phyloP scores from a whole-genome alignment of 1,139 yeast genomes.

The Torulaspora pretoriensis region DNA sequence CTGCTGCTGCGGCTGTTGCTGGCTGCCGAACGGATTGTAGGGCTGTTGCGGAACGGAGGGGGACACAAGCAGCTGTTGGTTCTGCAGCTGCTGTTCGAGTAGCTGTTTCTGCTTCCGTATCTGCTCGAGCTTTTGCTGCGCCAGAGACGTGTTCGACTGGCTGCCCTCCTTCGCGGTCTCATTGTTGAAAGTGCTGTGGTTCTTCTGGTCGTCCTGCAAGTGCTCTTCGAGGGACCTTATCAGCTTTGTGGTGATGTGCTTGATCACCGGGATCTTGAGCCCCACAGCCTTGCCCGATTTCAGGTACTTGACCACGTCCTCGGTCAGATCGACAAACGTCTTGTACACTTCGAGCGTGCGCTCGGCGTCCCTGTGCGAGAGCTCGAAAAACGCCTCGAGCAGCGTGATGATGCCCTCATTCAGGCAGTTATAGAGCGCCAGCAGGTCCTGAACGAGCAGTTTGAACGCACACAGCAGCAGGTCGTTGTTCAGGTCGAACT shows the following conservation, averaged over 20 bases:
- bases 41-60: slow-evolving; percentile 30
- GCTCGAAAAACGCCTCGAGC: slow-evolving; percentile 90
- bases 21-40: slow-evolving; percentile 31
- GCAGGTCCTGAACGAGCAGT: slow-evolving; percentile 77
- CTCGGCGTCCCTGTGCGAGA: slow-evolving; percentile 81
- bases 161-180: slow-evolving; percentile 13
- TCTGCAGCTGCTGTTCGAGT: slow-evolving; percentile 31
- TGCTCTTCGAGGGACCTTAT: slow-evolving; percentile 85
- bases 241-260: slow-evolving; percentile 94
- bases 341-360: slow-evolving; percentile 81
- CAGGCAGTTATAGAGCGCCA: slow-evolving; percentile 78
- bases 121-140: slow-evolving; percentile 28
- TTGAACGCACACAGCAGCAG: slow-evolving; percentile 79
- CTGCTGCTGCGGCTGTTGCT: slow-evolving; percentile 3
- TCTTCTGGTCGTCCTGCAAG: slow-evolving; percentile 39
- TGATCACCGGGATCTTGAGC: slow-evolving; percentile 88
- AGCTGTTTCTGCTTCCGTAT: slow-evolving; percentile 31
- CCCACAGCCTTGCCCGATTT: slow-evolving; percentile 89
- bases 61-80: slow-evolving; percentile 27
- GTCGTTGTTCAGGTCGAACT: slow-evolving; percentile 68
- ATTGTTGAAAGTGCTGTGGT: slow-evolving; percentile 14
- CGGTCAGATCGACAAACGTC: slow-evolving; percentile 79
- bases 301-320: slow-evolving; percentile 79
- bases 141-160: slow-evolving; percentile 17
- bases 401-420: slow-evolving; percentile 94